Evolutionary conservation across 345 rosid species (phyloP), one percentile per base, ranked within the genome.

Genomic region (Corchorus capsularis): DNA sequence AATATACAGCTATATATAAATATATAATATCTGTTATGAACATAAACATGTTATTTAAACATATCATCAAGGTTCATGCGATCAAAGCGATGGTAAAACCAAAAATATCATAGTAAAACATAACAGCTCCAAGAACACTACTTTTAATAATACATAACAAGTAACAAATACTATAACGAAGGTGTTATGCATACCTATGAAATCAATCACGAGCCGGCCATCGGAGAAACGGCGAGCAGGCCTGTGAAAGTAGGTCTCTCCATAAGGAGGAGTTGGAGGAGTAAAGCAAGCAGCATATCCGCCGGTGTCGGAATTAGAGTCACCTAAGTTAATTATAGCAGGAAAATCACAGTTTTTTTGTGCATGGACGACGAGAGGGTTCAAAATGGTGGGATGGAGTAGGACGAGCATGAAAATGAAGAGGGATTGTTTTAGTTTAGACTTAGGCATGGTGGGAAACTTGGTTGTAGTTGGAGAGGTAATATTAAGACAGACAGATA

Each of bases 231-330:
- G 80, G 3, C 88, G 85, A 8, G 86, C 74, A 0, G 94, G 89
- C 80, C 74, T 77, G 75, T 57, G 79, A 71, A 83, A 81, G 83
- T 65, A 85, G 37, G 86, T 79, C 37, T 79, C 71, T 43, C 89
- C 91, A 71, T 82, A 53, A 47, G 94, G 77, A 49, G 84, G 74
- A 16, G 13, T 74, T 53, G 64, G 85, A 19, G 64, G 69, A 39
- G 22, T 4, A 20, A 87, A 78, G 27, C 86, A 84, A 17, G 91
- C 83, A 34, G 78, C 68, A 43, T 83, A 71, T 56, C 84, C 86
- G 14, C 92, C 92, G 8, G 94, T 83, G 65, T 87, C 90, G 0
- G 90, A 87, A 72, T 90, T 88, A 0, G 90, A 90, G 82, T 85
- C 92, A 5, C 94, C 94, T 2, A 90, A 87, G 84, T 86, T 90